Conservation (phyloP, 257 asterid genomes). For the Misopates orontium region DNA sequence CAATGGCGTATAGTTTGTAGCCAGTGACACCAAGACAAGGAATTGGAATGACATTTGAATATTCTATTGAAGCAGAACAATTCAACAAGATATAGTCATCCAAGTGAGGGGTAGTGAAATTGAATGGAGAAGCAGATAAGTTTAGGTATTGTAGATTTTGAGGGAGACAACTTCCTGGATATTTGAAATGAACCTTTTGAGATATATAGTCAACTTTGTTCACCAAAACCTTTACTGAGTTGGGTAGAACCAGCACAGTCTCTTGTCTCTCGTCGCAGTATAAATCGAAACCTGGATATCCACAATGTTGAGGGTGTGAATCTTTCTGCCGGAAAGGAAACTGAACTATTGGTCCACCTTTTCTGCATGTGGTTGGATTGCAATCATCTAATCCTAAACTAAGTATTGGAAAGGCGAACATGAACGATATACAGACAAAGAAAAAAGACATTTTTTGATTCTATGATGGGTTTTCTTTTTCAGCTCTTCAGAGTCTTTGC, state of each 20-base stretch:
- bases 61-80: constrained; percentile 23
- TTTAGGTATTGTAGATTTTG: constrained; percentile 10
- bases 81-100: constrained; percentile 27
- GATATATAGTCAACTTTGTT: constrained; percentile 10
- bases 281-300: constrained; percentile 41
- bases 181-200: neutral
- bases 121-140: constrained; percentile 29
- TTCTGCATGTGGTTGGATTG: constrained; percentile 38
- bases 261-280: constrained; percentile 31
- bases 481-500: too few species aligned
- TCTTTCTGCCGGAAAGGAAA: constrained; percentile 43
- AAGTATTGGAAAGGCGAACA: too few species aligned
- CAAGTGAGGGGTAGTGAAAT: neutral
- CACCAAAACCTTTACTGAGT: constrained; percentile 28
- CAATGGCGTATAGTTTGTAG: constrained; percentile 21
- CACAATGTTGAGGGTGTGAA: constrained; percentile 35
- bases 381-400: constrained; percentile 10
- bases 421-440: too few species aligned
- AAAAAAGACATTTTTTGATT: too few species aligned
- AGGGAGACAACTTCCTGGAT: constrained; percentile 19
- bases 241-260: constrained; percentile 27
- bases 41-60: neutral
- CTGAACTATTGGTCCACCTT: constrained; percentile 38
- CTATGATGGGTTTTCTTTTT: too few species aligned
- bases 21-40: constrained; percentile 38